Evolutionary conservation across 768 basidiomycete genomes (phyloP).

Genomic region (Trametes cingulata): DNA sequence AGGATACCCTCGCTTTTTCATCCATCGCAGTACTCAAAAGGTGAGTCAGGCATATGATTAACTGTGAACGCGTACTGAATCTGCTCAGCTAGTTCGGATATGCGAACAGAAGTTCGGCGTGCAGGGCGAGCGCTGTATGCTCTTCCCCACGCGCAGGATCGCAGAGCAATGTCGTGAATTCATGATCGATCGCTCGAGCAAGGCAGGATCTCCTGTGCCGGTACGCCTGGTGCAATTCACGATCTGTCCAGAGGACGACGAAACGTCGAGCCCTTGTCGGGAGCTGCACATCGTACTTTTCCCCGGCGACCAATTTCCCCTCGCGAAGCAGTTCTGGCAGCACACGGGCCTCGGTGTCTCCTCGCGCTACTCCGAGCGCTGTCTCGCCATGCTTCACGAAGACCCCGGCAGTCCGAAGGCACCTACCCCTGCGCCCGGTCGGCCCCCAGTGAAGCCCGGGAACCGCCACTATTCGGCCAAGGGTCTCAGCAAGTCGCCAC

Average conservation of each 20-base stretch:
- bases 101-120: constrained; percentile 79
- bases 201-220: constrained; percentile 44
- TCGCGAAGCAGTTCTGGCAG: constrained; percentile 95
- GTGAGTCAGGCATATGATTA: constrained; percentile 45
- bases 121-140: constrained; percentile 70
- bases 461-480: constrained; percentile 63
- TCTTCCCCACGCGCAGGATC: constrained; percentile 71
- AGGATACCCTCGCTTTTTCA: constrained; percentile 95
- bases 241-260: constrained; percentile 61
- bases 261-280: constrained; percentile 36
- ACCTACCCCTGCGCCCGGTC: constrained; percentile 22
- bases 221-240: constrained; percentile 68
- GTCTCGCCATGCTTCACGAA: constrained; percentile 66
- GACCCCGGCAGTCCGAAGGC: constrained; percentile 18
- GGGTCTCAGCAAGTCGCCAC: constrained; percentile 21
- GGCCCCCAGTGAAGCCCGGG: constrained; percentile 42
- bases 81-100: constrained; percentile 66
- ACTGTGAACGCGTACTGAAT: background rate
- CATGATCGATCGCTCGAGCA: constrained; percentile 52
- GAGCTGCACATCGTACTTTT: constrained; percentile 86
- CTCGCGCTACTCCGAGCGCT: constrained; percentile 82
- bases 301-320: constrained; percentile 53
- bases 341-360: constrained; percentile 91
- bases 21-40: constrained; percentile 82
- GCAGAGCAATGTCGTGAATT: constrained; percentile 80